A percentile compares a stretch with the other conserved stretches of the same genome.
Conservation (phyloP, 2,329 filamentous ascomycete species). For the Phyllosticta citriasiana region DNA sequence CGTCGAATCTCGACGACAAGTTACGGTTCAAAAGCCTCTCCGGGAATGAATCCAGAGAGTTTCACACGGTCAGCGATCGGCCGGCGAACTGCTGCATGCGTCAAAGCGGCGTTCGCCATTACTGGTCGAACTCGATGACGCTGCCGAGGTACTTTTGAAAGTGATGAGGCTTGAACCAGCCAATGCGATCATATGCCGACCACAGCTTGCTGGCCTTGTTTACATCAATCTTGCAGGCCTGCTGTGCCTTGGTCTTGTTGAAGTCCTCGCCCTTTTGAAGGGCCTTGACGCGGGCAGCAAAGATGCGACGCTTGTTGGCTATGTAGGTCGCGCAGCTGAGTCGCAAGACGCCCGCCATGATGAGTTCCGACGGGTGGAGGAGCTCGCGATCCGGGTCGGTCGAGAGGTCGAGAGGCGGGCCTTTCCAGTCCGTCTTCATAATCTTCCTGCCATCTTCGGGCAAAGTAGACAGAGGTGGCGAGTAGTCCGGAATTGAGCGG, state of each 20-base stretch:
- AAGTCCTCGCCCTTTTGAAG: constrained; percentile 67
- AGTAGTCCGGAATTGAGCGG: constrained; percentile 58
- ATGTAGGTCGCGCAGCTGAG: constrained; percentile 83
- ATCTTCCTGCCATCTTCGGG: constrained; percentile 50
- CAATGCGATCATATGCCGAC: constrained; percentile 77
- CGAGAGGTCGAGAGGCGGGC: constrained; percentile 64
- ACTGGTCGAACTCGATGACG: constrained; percentile 9
- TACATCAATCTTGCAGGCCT: constrained; percentile 96
- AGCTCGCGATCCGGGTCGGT: constrained; percentile 59
- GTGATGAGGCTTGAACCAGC: constrained; percentile 59
- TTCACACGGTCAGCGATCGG: constrained; percentile 7
- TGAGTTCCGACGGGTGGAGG: constrained; percentile 69
- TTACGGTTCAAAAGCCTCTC: not conserved
- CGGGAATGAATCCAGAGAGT: constrained; percentile 1
- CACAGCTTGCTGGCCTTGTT: constrained; percentile 94
- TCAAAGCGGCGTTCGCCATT: not conserved
- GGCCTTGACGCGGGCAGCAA: constrained; percentile 62
- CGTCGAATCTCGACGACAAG: not conserved
- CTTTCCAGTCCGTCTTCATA: constrained; percentile 83
- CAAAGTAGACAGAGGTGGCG: constrained; percentile 57
- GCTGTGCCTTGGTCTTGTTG: constrained; percentile 88
- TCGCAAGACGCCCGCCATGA: constrained; percentile 66
- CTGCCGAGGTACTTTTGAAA: constrained; percentile 35
- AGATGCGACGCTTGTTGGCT: constrained; percentile 87
- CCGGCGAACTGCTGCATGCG: constrained; percentile 8